Percentiles rank a stretch among this genome's conserved stretches.
Conservation (phyloP, 2,329 filamentous ascomycete genomes). For the Paraphaeosphaeria sporulosa region DNA sequence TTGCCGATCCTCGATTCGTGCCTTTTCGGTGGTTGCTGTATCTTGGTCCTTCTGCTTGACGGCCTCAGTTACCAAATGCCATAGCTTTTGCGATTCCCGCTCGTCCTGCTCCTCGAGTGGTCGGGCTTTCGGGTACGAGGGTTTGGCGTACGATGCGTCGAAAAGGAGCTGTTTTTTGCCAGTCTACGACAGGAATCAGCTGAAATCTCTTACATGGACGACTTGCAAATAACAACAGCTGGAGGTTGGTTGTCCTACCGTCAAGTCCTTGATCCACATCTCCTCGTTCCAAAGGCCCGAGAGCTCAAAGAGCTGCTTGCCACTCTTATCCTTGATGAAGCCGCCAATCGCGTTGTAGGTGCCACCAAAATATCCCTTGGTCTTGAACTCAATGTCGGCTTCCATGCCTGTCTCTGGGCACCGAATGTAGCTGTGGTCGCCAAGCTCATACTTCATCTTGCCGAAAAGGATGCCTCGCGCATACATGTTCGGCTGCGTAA, state of each 20-base stretch:
- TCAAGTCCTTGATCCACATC: conserved; percentile 88
- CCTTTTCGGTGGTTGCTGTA: conserved; percentile 91
- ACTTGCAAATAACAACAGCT: not conserved
- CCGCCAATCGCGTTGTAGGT: conserved; percentile 97
- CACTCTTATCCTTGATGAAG: conserved; percentile 84
- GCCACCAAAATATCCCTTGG: conserved; percentile 95
- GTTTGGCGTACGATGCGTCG: conserved; percentile 80
- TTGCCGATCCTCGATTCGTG: conserved; percentile 92
- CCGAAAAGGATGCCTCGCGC: conserved; percentile 95
- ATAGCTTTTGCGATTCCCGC: conserved; percentile 87
- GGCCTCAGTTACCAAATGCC: conserved; percentile 81
- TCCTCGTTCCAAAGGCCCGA: conserved; percentile 91
- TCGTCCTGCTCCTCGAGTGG: conserved; percentile 87
- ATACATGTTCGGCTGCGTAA: conserved; percentile 99
- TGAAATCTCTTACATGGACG: not conserved
- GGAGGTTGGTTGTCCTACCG: conserved; percentile 59
- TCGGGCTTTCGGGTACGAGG: conserved; percentile 75
- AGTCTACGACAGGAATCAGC: conserved; percentile 63
- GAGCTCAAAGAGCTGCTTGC: conserved; percentile 87
- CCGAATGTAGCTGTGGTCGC: conserved; percentile 90
- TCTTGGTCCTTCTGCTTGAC: conserved; percentile 87
- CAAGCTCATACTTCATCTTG: conserved; percentile 99
- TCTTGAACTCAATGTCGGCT: conserved; percentile 97
- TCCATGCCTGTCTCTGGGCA: conserved; percentile 87
- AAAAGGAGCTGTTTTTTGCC: conserved; percentile 91